Evolutionary conservation across 371 early-diverging fungal genomes (phyloP), one percentile per base, ranked within the genome.

Genomic region (Capniomyces stellatus): DNA sequence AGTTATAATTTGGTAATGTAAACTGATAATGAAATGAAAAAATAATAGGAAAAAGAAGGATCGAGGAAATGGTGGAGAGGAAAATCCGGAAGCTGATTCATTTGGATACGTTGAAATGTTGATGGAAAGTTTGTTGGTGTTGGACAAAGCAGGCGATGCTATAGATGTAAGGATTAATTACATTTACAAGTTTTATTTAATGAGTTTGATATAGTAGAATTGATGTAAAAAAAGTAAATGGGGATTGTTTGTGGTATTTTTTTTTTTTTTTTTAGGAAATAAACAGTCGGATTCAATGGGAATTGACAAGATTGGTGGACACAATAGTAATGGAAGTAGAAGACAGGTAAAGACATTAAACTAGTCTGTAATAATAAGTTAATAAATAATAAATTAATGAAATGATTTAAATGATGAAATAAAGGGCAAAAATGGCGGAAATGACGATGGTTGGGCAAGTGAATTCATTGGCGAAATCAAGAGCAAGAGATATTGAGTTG

Each of bases 11-110:
- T n/a, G n/a, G n/a, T n/a, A n/a, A n/a, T n/a, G n/a, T n/a, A n/a
- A n/a, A n/a, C n/a, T n/a, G n/a, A n/a, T n/a, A n/a, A n/a, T n/a
- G n/a, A n/a, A n/a, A n/a, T n/a, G n/a, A n/a, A n/a, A n/a, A n/a
- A n/a, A n/a, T n/a, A 35, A 35, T 35, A 61, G 46, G 31, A 19
- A 47, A 25, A 54, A 48, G 21, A 56, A 55, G 8, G 52, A 21
- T 2, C 22, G 15, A 10, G 46, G 46, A 46, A 29, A 46, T 18
- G 46, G 18, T 6, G 50, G 47, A 8, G 81, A 82, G 4, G 74
- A 73, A 30, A 78, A 87, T 55, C 89, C 91, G 1, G 96, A 95
- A 59, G 76, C 81, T 0, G 92, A 95, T 57, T 89, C 92, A 6
- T 85, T 77, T 61, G 79, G 80, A n/a, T 90, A 89, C 58, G 85